These are phyloP conservation scores for Alternaria dauci DNA, from an alignment of 2,329 filamentous ascomycete species.

Conservation along the genomic window DNA sequence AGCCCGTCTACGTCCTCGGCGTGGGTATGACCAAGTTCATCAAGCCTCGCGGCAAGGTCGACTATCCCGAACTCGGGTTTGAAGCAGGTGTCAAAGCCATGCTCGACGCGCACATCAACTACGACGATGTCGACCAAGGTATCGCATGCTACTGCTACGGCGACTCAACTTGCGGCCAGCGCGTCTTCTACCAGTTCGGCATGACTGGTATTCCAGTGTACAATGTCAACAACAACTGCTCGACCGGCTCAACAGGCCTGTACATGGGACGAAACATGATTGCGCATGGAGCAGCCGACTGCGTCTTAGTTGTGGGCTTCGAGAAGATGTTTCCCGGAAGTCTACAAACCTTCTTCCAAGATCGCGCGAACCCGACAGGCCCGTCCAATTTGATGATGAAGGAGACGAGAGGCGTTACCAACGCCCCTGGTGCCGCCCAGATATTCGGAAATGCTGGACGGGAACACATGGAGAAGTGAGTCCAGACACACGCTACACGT, in stretches of 20 bases:
- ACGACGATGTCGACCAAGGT: conserved; percentile 94
- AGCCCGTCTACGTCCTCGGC: conserved; percentile 84
- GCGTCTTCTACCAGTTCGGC: conserved; percentile 98
- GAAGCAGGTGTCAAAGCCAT: conserved; percentile 91
- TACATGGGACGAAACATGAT: conserved; percentile 84
- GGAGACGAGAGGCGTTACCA: conserved; percentile 79
- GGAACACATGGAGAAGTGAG: conserved; percentile 93
- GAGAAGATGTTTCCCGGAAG: conserved; percentile 98
- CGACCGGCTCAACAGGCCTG: conserved; percentile 90
- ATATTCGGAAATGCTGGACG: conserved; percentile 93
- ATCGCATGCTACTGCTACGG: conserved; percentile 99
- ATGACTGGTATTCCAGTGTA: conserved; percentile 96
- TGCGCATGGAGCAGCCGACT: conserved; percentile 81
- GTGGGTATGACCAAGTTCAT: conserved; percentile 99
- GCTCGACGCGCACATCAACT: conserved; percentile 85
- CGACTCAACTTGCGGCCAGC: conserved; percentile 92
- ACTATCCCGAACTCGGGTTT: conserved; percentile 93
- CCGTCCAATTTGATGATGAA: conserved; percentile 81
- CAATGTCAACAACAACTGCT: conserved; percentile 99
- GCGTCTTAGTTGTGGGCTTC: conserved; percentile 90
- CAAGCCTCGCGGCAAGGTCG: conserved; percentile 91
- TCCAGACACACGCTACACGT: conserved; percentile 3
- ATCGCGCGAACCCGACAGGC: conserved; percentile 80
- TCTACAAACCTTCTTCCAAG: conserved; percentile 83
- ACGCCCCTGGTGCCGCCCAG: conserved; percentile 86